Evolutionary conservation across 345 rosid genomes (phyloP).

Genomic region (Eucalyptus rudis): DNA sequence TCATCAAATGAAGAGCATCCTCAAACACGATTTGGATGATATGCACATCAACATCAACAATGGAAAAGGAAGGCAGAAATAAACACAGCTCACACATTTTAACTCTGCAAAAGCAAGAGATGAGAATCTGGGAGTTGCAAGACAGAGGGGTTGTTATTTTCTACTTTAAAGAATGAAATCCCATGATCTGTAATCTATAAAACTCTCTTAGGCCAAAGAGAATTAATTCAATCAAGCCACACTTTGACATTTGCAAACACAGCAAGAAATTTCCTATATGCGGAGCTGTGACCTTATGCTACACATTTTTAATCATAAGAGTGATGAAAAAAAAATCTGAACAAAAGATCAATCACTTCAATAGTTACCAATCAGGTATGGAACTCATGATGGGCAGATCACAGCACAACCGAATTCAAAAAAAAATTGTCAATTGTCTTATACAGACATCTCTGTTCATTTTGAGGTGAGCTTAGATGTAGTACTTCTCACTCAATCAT

Average conservation of each 20-base stretch:
- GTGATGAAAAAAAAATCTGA: background rate
- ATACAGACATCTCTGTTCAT: background rate
- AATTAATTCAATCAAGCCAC: background rate
- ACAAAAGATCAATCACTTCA: background rate
- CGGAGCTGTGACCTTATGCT: background rate
- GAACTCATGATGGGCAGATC: background rate
- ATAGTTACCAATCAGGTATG: background rate
- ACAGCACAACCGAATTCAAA: background rate
- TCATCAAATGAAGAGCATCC: background rate
- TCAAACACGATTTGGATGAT: background rate
- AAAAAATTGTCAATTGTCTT: background rate
- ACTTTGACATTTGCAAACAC: background rate
- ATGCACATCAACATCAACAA: background rate
- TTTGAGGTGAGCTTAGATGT: background rate
- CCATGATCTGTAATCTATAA: background rate
- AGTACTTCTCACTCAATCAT: background rate
- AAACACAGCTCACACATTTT: background rate
- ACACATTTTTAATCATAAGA: no score
- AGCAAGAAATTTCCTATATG: background rate
- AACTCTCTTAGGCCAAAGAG: background rate
- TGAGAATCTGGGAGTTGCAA: background rate
- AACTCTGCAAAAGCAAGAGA: background rate
- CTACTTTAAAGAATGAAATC: background rate
- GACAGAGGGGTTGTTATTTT: background rate
- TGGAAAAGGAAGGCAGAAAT: background rate